Conservation (phyloP, 2,329 filamentous ascomycete species). For the Tolypocladium nubicola region DNA sequence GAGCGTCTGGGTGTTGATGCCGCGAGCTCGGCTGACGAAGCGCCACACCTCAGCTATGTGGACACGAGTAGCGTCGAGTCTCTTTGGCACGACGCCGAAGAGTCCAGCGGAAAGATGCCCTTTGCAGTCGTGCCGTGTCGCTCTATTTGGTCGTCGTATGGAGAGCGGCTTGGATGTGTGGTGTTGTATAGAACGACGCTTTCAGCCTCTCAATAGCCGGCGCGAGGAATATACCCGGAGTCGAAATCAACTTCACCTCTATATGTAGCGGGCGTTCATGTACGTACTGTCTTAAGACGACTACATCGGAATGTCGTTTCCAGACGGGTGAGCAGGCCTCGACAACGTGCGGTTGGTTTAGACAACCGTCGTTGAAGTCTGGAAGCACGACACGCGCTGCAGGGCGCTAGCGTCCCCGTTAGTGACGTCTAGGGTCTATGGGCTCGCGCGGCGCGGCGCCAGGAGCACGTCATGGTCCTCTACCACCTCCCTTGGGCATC, state of each 20-base stretch:
- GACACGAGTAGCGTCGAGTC: conserved; percentile 11
- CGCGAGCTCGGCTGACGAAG: conserved; percentile 1
- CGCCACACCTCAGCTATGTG: conserved; percentile 21
- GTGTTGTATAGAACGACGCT: conserved; percentile 18
- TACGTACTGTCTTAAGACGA: background rate
- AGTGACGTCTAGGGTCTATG: background rate
- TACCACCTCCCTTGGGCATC: background rate
- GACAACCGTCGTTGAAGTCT: background rate
- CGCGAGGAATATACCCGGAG: conserved; percentile 2
- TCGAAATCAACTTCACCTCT: background rate
- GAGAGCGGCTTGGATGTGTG: conserved; percentile 20
- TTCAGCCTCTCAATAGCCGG: background rate
- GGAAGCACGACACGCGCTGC: background rate
- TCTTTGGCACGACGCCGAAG: conserved; percentile 6
- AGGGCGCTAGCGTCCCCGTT: background rate
- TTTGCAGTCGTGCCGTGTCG: conserved; percentile 22
- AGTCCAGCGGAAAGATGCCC: conserved; percentile 1
- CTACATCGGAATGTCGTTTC: background rate
- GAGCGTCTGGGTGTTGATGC: conserved; percentile 7
- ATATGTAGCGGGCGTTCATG: background rate
- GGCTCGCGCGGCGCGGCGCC: background rate
- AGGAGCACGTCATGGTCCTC: conserved; percentile 1
- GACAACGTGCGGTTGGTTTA: background rate
- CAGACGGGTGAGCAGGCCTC: background rate
- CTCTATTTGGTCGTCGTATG: conserved; percentile 22